These are phyloP conservation scores for Stagonosporopsis tanaceti DNA, from an alignment of 2,329 filamentous ascomycete genomes.

Conservation along the genomic window DNA sequence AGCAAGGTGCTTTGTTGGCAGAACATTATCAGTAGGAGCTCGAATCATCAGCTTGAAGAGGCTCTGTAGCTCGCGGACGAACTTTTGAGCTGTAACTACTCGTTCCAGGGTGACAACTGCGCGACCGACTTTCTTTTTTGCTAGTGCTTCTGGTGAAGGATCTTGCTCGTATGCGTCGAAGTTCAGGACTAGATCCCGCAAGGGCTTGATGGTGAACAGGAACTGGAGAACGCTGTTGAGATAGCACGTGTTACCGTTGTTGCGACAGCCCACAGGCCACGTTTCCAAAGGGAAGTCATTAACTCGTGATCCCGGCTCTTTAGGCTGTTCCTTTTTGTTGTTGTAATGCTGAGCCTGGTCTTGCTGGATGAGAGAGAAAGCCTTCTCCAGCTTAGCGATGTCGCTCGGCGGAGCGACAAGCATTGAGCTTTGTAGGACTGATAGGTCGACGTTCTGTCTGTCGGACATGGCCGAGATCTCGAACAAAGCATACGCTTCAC, in stretches of 20 bases:
- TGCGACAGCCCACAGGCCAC: conserved; percentile 85
- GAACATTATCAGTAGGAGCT: conserved; percentile 68
- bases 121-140: conserved; percentile 77
- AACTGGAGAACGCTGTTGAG: conserved; percentile 96
- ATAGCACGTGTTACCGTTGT: conserved; percentile 98
- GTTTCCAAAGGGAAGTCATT: conserved; percentile 51
- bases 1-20: conserved; percentile 78
- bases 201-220: conserved; percentile 84
- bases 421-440: conserved; percentile 40
- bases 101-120: conserved; percentile 68
- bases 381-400: conserved; percentile 55
- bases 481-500: conserved; percentile 48
- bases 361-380: conserved; percentile 55
- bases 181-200: conserved; percentile 81
- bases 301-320: conserved; percentile 25
- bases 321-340: conserved; percentile 21
- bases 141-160: conserved; percentile 68
- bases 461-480: conserved; percentile 60
- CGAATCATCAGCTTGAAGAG: conserved; percentile 76
- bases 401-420: conserved; percentile 55
- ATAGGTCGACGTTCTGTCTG: conserved; percentile 60
- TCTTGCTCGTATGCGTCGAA: conserved; percentile 76
- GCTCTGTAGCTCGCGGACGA: conserved; percentile 74
- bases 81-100: conserved; percentile 71
- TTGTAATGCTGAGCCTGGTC: conserved; percentile 39